These are phyloP conservation scores for Agrocybe chaxingu DNA, from an alignment of 768 basidiomycete genomes.

Conservation along the genomic window DNA sequence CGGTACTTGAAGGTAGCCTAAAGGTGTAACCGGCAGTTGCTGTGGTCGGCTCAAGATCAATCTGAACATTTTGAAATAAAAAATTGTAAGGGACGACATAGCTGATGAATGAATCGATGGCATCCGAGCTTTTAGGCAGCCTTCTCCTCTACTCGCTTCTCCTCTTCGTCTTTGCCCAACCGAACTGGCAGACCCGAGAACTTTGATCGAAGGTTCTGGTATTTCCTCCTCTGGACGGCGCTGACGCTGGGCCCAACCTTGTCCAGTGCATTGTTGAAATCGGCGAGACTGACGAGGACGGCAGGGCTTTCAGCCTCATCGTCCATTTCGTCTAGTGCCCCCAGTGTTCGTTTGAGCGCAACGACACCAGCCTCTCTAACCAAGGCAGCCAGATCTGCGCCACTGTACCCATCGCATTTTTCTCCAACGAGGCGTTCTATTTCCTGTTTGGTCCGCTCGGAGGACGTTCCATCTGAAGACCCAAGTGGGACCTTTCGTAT, in stretches of 20 bases:
- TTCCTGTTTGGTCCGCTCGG: constrained; percentile 19
- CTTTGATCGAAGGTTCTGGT: constrained; percentile 75
- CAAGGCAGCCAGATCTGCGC: constrained; percentile 86
- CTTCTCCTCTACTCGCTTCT: constrained; percentile 28
- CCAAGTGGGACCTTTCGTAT: constrained; percentile 68
- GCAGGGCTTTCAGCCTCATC: constrained; percentile 23
- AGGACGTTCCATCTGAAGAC: constrained; percentile 7
- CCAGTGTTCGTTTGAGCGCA: constrained; percentile 70
- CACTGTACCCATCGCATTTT: constrained; percentile 84
- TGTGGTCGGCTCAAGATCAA: too few species aligned
- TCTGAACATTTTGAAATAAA: too few species aligned
- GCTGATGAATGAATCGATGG: too few species aligned
- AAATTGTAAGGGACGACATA: too few species aligned
- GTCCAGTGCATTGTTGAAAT: constrained; percentile 72
- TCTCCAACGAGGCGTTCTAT: constrained; percentile 50
- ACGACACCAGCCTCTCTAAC: constrained; percentile 87
- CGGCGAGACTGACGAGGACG: constrained; percentile 53
- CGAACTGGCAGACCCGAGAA: constrained; percentile 77
- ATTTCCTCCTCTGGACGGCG: constrained; percentile 73
- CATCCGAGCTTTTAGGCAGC: not conserved
- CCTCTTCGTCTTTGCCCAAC: constrained; percentile 40
- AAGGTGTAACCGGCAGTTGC: too few species aligned
- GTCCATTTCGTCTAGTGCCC: constrained; percentile 64
- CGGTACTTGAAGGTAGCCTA: too few species aligned
- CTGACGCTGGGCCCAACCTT: constrained; percentile 90